Evolutionary conservation across 225 moss, liverwort and hornwort genomes (phyloP).

Genomic region (Pseudoscleropodium purum): DNA sequence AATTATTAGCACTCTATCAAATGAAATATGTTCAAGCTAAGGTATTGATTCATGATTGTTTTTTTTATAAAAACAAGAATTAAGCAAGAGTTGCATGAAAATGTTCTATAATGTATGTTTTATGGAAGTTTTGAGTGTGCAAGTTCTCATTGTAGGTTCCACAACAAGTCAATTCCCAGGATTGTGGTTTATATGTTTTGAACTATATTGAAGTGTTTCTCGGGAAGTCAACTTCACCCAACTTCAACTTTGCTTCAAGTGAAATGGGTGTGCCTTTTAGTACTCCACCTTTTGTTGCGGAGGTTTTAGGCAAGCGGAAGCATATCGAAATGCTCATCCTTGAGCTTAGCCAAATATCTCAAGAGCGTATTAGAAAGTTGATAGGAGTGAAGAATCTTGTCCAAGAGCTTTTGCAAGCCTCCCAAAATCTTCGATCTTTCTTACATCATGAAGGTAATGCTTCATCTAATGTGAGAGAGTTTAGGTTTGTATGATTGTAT

Average conservation of each 20-base stretch:
- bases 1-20: background rate
- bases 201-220: no score
- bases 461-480: fast-evolving
- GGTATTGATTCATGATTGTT: background rate
- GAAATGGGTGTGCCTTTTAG: background rate
- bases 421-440: background rate
- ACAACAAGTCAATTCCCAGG: no score
- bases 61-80: no score
- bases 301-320: background rate
- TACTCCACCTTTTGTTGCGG: fast-evolving
- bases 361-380: no score
- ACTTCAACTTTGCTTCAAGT: background rate
- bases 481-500: background rate
- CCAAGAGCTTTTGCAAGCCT: background rate
- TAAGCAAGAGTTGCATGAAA: no score
- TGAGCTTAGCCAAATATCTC: background rate
- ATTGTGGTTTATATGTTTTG: no score
- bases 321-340: background rate
- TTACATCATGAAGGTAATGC: background rate
- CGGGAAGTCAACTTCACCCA: no score
- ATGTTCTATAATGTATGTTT: no score
- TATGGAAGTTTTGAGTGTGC: no score
- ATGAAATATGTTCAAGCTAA: background rate
- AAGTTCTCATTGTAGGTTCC: no score
- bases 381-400: no score